Base-by-base conservation (phyloP, 805 yeast species). In the Saccharomycopsis fodiens region DNA sequence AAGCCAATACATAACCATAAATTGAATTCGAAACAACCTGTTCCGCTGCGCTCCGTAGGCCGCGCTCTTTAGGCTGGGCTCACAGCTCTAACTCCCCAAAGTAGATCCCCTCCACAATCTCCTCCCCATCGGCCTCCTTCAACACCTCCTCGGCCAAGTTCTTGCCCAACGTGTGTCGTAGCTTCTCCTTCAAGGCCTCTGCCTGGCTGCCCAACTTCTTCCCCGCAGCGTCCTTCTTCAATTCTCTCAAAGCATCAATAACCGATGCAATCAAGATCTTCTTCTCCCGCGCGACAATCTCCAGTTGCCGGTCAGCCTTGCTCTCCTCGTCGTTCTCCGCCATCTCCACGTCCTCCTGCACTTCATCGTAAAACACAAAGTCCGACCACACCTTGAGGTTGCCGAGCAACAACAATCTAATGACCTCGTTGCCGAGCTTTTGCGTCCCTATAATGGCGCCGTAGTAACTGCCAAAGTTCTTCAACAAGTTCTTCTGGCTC, bases 401-500 rank as follows among this genome's bases (percentile, higher is more conserved):
- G 0, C 96, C 96, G 32, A 91, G 68, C 45, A 93, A 71, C 1
- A 86, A 75, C 37, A 91, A 80, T 54, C 95, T 74, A 31, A 91
- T 76, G 7, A 93, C 94, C 63, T 93, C 97, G 3, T 80, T 69
- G 3, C 97, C 98, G 57, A 93, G 66, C 16, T 82, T 86, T 46
- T 77, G 74, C 56, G 93, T 72, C 4, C 97, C 98, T 41, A 78
- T 74, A 25, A 94, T 73, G 3, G 97, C 82, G 32, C 99, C 99
- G 56, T 84, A 93, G 51, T 88, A 87, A 0, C 97, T 87, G 2
- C 96, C 95, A 13, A 82, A 51, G 27, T 51, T 51, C 30, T 44
- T 38, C 2, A 37, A 23, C 4, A 51, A 42, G 29, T 48, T 48
- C 31, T 38, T 44, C 2, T 15, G 20, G 21, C 42, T 46, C 16